Conservation (phyloP, 352 stramenopile species). For the Peronospora destructor region DNA sequence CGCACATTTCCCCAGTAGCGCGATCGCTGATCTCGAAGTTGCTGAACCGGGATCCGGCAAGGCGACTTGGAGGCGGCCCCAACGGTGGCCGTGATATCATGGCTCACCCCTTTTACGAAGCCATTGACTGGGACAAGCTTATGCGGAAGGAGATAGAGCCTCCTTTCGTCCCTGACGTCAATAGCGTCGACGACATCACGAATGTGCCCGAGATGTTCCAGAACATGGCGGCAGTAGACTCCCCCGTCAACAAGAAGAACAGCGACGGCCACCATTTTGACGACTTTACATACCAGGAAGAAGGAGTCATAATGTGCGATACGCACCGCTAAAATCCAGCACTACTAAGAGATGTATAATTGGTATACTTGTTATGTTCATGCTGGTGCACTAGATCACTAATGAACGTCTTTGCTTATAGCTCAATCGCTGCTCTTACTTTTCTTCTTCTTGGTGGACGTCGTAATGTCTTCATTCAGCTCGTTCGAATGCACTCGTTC, state of each 20-base stretch:
- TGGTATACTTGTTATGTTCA: constrained; percentile 6
- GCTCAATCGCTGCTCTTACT: constrained; percentile 3
- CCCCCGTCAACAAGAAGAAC: constrained; percentile 82
- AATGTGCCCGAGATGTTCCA: constrained; percentile 88
- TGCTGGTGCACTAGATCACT: neutral
- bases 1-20: constrained; percentile 71
- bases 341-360: constrained; percentile 30
- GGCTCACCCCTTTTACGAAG: constrained; percentile 79
- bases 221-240: constrained; percentile 84
- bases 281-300: constrained; percentile 87
- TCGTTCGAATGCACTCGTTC: constrained; percentile 2
- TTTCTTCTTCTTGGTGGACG: constrained; percentile 24
- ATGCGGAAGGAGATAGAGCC: constrained; percentile 80
- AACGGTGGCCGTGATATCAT: constrained; percentile 85
- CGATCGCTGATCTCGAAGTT: constrained; percentile 84
- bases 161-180: constrained; percentile 73
- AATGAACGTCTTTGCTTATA: neutral
- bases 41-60: constrained; percentile 89
- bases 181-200: constrained; percentile 77
- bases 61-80: constrained; percentile 86
- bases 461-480: constrained; percentile 1
- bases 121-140: constrained; percentile 83
- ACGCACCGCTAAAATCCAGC: constrained; percentile 16
- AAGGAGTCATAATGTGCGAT: constrained; percentile 45
- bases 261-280: constrained; percentile 83